Base-by-base conservation (phyloP, 106 monocot species). In the Gastrodia elata region DNA sequence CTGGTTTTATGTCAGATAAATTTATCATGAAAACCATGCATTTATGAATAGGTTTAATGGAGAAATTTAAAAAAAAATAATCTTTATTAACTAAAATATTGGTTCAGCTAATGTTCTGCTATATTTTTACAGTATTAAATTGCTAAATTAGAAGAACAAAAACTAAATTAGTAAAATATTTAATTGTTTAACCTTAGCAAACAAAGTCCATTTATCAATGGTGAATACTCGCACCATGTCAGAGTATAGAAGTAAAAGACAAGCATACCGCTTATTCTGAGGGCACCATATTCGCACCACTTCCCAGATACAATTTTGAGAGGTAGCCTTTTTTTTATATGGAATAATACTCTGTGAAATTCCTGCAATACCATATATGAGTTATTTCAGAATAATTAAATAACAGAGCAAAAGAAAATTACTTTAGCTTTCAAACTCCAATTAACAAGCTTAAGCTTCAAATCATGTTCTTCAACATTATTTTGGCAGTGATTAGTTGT, bases 261-360 rank as follows among this genome's bases (percentile, higher is more conserved):
- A 11, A 61, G 61, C 67, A 67, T 80, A 86, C 86, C 79, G 77
- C 20, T 56, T 82, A 77, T 72, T 65, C 40, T 52, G 71, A 32
- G 67, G 71, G 44, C 75, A 80, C 87, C 90, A 90, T 49, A 90
- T 42, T 43, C 83, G 82, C 33, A 90, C 75, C 61, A 84, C 48
- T 73, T 77, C 71, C 52, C 77, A 71, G 24, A 82, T 80, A 71
- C 86, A 90, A 70, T 90, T 87, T 32, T 70, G 41, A 25, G 64
- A 79, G 39, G 9, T 9, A 4, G 71, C 73, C 27, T 74, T 74
- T 43, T 48, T 74, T 79, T 77, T 76, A 58, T 64, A 26, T 67
- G 39, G 49, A 65, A 72, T 22, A 32, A 18, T 56, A 40, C 70
- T n/a, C 39, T 78, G 39, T 72, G 74, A 73, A 57, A 67, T 59